phyloP scores from a whole-genome alignment of 129 eudicot genomes.

The sunflower (Helianthus annuus) region DNA sequence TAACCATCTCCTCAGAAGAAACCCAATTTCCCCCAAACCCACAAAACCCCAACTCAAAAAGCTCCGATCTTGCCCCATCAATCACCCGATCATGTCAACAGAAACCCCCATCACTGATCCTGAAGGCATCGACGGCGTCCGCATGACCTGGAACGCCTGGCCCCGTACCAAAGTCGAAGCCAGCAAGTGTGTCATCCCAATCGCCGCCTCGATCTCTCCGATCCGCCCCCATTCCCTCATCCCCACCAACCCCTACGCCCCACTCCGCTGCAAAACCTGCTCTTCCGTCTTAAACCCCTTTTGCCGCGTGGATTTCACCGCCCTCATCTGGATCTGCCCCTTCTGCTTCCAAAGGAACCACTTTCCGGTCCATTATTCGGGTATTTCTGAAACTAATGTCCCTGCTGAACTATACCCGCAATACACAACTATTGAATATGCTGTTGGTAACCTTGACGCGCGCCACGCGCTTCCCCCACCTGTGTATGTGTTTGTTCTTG shows the following conservation, averaged over 20 bases:
- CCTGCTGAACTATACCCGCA: constrained; percentile 61
- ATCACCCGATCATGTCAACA: constrained; percentile 55
- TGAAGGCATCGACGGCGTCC: constrained; percentile 86
- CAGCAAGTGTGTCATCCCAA: constrained; percentile 82
- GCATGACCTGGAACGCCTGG: constrained; percentile 89
- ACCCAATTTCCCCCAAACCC: background rate
- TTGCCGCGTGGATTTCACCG: constrained; percentile 73
- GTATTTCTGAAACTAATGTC: constrained; percentile 44
- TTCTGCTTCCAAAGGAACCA: constrained; percentile 40
- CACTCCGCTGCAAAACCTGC: constrained; percentile 84
- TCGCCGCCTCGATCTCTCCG: constrained; percentile 84
- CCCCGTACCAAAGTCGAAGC: constrained; percentile 84
- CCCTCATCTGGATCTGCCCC: constrained; percentile 84
- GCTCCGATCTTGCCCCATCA: background rate
- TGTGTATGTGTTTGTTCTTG: constrained; percentile 71
- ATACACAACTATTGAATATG: constrained; percentile 60
- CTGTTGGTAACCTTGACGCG: constrained; percentile 6
- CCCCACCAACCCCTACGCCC: constrained; percentile 66
- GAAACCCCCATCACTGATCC: constrained; percentile 69
- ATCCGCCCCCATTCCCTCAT: constrained; percentile 69
- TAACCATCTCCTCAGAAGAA: constrained; percentile 8
- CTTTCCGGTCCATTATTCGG: constrained; percentile 67
- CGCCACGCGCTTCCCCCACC: constrained; percentile 36
- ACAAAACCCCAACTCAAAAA: constrained; percentile 13
- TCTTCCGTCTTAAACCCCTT: constrained; percentile 60